These are phyloP conservation scores for Colletotrichum viniferum DNA, from an alignment of 2,329 filamentous ascomycete genomes.

Conservation along the genomic window DNA sequence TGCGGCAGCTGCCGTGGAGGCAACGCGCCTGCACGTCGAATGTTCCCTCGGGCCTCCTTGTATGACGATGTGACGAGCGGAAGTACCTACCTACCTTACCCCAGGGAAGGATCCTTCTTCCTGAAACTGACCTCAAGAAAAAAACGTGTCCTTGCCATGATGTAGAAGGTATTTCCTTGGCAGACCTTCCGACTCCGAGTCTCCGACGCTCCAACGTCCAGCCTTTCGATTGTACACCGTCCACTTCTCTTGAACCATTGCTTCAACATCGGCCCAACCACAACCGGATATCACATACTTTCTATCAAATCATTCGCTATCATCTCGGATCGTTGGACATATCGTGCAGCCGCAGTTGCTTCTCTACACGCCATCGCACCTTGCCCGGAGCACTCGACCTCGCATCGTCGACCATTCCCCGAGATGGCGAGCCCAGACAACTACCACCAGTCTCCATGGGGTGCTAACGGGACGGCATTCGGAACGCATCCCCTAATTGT, in stretches of 20 bases:
- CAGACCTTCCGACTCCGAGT: background rate
- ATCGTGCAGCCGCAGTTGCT: background rate
- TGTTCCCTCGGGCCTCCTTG: background rate
- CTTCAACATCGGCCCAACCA: background rate
- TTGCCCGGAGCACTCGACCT: background rate
- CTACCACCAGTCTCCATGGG: background rate
- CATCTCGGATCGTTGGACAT: accelerated
- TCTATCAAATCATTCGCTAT: background rate
- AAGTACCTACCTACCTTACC: background rate
- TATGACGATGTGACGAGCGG: background rate
- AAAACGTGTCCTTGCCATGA: background rate
- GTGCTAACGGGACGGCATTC: background rate
- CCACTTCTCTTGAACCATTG: background rate
- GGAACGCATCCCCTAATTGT: background rate
- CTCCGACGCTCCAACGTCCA: background rate
- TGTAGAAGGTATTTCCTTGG: background rate
- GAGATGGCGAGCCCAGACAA: background rate
- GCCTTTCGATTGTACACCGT: background rate
- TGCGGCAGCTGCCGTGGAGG: background rate
- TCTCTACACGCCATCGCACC: background rate
- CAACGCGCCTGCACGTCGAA: background rate
- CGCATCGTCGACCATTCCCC: background rate
- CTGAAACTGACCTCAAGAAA: background rate
- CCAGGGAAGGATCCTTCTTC: background rate
- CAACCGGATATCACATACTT: background rate